Conservation (phyloP, 2,329 filamentous ascomycete species). For the Fusarium sp. region DNA sequence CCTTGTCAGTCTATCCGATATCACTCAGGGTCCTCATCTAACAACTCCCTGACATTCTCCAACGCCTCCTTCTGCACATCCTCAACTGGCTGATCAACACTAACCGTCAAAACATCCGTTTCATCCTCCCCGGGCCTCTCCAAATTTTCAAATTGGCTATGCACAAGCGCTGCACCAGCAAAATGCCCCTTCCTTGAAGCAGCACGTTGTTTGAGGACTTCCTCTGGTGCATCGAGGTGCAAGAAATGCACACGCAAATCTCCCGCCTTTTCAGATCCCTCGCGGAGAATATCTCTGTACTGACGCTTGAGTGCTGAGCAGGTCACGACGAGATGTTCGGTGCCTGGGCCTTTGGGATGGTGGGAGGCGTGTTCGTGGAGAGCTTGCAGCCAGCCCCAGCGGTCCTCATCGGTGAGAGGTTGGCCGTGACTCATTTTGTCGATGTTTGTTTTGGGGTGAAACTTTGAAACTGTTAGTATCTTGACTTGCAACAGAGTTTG, state of each 20-base stretch:
- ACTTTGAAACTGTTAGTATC: slow-evolving; percentile 1
- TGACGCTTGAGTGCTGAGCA: slow-evolving; percentile 31
- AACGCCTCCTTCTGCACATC: slow-evolving; percentile 28
- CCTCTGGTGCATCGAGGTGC: slow-evolving; percentile 32
- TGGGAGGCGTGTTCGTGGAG: slow-evolving; percentile 18
- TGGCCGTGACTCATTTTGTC: slow-evolving; percentile 36
- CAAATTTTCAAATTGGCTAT: slow-evolving; percentile 26
- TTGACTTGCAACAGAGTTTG: accelerated
- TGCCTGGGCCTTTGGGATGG: slow-evolving; percentile 27
- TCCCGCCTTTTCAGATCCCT: slow-evolving; percentile 22
- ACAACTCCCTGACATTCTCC: slow-evolving; percentile 3
- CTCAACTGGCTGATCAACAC: slow-evolving; percentile 25
- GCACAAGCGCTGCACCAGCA: slow-evolving; percentile 13
- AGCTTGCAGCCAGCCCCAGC: slow-evolving; percentile 18
- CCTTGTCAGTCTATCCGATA: too few relatives aligned
- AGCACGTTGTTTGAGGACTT: slow-evolving; percentile 20
- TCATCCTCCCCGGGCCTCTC: slow-evolving; percentile 17
- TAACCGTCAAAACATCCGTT: slow-evolving; percentile 19
- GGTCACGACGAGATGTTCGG: slow-evolving; percentile 33
- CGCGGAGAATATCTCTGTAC: slow-evolving; percentile 26
- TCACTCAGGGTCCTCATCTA: slow-evolving; percentile 21
- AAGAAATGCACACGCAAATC: slow-evolving; percentile 31
- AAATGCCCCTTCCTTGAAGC: slow-evolving; percentile 27
- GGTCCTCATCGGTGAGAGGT: slow-evolving; percentile 25
- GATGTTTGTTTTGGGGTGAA: slow-evolving; percentile 32